Percentiles rank a stretch among this genome's conserved stretches.
Conservation (phyloP, 495 filamentous ascomycete genomes). For the Xylaria telfairii region DNA sequence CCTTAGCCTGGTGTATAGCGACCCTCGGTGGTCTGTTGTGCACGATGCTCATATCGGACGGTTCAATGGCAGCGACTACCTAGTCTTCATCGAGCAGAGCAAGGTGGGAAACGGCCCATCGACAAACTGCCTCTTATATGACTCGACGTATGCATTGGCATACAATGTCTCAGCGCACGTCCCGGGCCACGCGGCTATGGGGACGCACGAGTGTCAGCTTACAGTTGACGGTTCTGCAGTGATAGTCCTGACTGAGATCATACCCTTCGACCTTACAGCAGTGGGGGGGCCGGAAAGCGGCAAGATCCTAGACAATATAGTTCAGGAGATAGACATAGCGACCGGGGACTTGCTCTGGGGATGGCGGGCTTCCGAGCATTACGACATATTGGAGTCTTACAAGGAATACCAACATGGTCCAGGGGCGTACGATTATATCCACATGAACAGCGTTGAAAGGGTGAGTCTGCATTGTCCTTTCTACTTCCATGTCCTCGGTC, state of each 20-base stretch:
- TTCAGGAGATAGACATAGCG: conserved; percentile 34
- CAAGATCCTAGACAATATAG: conserved; percentile 29
- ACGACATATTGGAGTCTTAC: conserved; percentile 29
- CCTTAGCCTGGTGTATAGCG: conserved; percentile 30
- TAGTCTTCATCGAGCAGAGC: conserved; percentile 19
- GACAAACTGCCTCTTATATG: conserved; percentile 27
- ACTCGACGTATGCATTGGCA: conserved; percentile 28
- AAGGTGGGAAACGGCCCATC: neutral
- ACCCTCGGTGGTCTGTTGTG: conserved; percentile 15
- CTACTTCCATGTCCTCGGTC: neutral
- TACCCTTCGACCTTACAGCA: conserved; percentile 24
- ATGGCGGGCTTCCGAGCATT: conserved; percentile 50
- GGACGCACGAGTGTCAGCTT: conserved; percentile 30
- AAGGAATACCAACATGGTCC: conserved; percentile 17
- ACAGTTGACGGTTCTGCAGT: conserved; percentile 25
- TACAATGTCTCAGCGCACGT: conserved; percentile 25
- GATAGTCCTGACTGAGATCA: conserved; percentile 22
- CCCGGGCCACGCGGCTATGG: conserved; percentile 5
- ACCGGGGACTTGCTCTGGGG: conserved; percentile 39
- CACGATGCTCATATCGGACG: conserved; percentile 13
- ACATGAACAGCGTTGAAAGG: conserved; percentile 49
- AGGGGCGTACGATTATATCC: conserved; percentile 44
- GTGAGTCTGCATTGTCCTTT: conserved; percentile 2
- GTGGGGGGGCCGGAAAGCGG: conserved; percentile 29
- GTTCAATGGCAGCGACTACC: conserved; percentile 15